phyloP scores from a whole-genome alignment of 2,329 filamentous ascomycete species.

The Zymoseptoria passerinii region DNA sequence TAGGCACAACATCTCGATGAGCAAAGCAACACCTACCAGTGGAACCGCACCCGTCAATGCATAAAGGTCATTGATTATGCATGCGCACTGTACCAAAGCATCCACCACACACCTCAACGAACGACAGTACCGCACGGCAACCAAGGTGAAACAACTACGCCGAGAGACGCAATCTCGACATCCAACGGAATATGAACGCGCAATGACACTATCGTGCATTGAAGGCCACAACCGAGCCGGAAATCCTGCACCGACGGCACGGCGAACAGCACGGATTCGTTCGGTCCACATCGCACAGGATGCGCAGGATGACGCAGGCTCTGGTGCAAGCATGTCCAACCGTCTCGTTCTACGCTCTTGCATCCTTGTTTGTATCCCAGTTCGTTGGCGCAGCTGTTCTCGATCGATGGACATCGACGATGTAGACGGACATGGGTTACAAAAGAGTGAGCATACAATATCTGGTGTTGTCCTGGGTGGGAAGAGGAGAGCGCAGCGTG shows the following conservation, averaged over 20 bases:
- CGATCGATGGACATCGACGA: not conserved
- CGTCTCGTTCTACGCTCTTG: not conserved
- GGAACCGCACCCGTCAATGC: too few relatives aligned
- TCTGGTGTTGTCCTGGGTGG: not conserved
- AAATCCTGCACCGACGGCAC: not conserved
- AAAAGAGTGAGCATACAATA: not conserved
- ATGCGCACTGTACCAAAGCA: too few relatives aligned
- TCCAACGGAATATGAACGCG: too few relatives aligned
- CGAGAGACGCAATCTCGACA: too few relatives aligned
- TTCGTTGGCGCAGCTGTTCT: not conserved
- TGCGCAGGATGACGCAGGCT: not conserved
- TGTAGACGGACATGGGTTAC: not conserved
- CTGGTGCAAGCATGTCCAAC: not conserved
- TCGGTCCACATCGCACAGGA: not conserved
- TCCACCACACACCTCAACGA: too few relatives aligned
- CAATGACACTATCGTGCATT: too few relatives aligned
- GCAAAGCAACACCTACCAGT: too few relatives aligned
- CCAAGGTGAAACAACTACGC: too few relatives aligned
- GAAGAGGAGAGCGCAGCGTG: not conserved
- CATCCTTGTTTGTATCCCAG: not conserved
- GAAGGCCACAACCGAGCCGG: too few relatives aligned
- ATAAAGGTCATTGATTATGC: too few relatives aligned
- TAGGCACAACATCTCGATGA: too few relatives aligned
- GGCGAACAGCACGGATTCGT: not conserved
- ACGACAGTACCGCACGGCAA: too few relatives aligned